These are phyloP conservation scores for Ogataea nitratoaversa DNA, from an alignment of 805 yeast species.

Conservation along the genomic window DNA sequence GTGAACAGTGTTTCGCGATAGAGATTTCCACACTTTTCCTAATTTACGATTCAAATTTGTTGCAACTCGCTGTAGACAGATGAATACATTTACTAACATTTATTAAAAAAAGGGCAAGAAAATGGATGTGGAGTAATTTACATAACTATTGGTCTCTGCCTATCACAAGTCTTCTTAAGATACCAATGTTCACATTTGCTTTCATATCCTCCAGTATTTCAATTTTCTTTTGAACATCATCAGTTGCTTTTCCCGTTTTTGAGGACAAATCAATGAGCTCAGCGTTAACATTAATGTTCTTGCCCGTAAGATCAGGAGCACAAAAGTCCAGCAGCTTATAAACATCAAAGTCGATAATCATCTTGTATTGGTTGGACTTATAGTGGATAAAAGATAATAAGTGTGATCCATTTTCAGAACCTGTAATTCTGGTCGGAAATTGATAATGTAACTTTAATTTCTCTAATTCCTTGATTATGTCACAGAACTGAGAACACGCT, in stretches of 20 bases:
- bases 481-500: slow-evolving; percentile 4
- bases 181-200: slow-evolving; percentile 1
- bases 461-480: slow-evolving; percentile 8
- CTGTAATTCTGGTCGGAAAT: too few relatives aligned
- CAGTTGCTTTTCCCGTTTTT: neutral
- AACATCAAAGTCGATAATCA: slow-evolving; percentile 5
- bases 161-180: slow-evolving; percentile 8
- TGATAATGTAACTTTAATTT: slow-evolving; percentile 10
- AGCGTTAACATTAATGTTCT: neutral
- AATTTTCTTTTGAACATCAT: neutral
- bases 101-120: too few relatives aligned
- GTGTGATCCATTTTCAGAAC: too few relatives aligned
- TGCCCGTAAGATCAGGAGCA: neutral
- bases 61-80: too few relatives aligned
- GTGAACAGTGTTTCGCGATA: too few relatives aligned
- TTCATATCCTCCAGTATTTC: slow-evolving; percentile 7
- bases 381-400: slow-evolving; percentile 3
- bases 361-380: slow-evolving; percentile 10
- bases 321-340: slow-evolving; percentile 7
- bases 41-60: too few relatives aligned
- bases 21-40: too few relatives aligned
- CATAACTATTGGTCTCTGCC: too few relatives aligned
- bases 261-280: neutral
- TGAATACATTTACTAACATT: too few relatives aligned
- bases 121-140: too few relatives aligned